A percentile compares a stretch with the other conserved stretches of the same genome.
These are phyloP conservation scores for Spiraea crenata DNA, from an alignment of 331 rosid species.

Conservation along the genomic window DNA sequence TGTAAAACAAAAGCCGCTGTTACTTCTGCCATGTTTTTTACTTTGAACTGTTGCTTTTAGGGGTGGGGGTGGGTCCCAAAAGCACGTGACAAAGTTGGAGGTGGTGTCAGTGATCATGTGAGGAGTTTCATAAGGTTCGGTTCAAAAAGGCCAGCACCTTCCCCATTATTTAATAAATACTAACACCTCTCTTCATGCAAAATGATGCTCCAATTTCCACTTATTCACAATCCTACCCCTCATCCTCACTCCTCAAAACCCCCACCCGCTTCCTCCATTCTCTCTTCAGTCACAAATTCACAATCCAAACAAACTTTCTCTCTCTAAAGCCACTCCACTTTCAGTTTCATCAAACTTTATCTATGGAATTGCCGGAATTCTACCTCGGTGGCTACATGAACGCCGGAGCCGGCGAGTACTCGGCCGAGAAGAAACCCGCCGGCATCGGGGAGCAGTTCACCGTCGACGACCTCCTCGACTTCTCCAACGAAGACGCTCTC, in stretches of 20 bases:
- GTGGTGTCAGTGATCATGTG: constrained; percentile 91
- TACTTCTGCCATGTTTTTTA: too few relatives aligned
- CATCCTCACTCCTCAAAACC: constrained; percentile 71
- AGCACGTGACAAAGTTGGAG: constrained; percentile 75
- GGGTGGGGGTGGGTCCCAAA: constrained; percentile 39
- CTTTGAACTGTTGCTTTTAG: neutral
- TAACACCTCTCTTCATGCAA: constrained; percentile 44
- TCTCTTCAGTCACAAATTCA: constrained; percentile 23
- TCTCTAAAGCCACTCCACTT: constrained; percentile 4
- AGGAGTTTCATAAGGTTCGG: constrained; percentile 41
- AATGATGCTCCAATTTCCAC: constrained; percentile 41
- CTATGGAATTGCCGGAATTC: constrained; percentile 67
- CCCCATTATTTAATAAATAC: constrained; percentile 46
- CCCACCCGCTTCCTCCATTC: constrained; percentile 43
- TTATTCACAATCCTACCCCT: constrained; percentile 51
- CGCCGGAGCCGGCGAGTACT: constrained; percentile 46
- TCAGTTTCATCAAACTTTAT: neutral
- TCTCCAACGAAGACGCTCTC: constrained; percentile 74
- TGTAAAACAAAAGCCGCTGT: too few relatives aligned
- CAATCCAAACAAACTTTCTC: constrained; percentile 8
- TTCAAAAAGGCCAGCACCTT: constrained; percentile 47
- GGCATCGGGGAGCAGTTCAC: constrained; percentile 56
- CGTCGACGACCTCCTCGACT: constrained; percentile 82
- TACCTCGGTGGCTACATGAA: constrained; percentile 62
- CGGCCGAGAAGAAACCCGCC: constrained; percentile 45